Evolutionary conservation across 2,329 filamentous ascomycete species (phyloP), one percentile per base, ranked within the genome.

Genomic region (Fusarium coicis): DNA sequence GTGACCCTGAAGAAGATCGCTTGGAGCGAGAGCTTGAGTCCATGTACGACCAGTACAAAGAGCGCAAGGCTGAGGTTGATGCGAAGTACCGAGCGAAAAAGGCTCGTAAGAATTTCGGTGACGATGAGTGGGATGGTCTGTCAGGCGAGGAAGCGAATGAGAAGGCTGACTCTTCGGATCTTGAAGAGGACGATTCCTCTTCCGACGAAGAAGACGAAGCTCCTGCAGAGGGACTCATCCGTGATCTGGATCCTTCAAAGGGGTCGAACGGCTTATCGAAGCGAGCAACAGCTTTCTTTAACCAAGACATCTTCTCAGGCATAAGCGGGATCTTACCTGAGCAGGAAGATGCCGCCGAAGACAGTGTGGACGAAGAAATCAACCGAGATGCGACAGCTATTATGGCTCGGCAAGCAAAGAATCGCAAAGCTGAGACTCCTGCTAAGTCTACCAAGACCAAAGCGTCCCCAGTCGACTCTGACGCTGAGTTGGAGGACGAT

Each of bases 91-190:
- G 94, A 44, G 95, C 96, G 7, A 99, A 98, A 85, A 94, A 94
- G 80, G 92, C 94, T 11, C 90, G 95, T 60, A 91, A 93, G 79
- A 90, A 94, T 78, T 91, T 93, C 70, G 91, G 93, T 58, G 94
- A 97, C 66, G 95, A 94, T 19, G 95, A 97, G 79, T 99, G 95
- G 92, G 93, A 97, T 75, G 96, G 96, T 3, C 90, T 98, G 67
- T 97, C 93, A 28, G 90, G 87, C 16, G 89, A 88, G 50, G 89
- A 88, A n/a, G 73, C 61, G 14, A 86, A 89, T 7, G 89, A 91
- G 4, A 85, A 87, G 11, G 83, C 82, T 7, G 82, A 80, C 63
- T 81, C 89, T 4, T 81, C 80, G 18, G 90, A 93, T 68, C 85
- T 95, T 32, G 87, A 88, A 10, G 83, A 83, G 14, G 82, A 80